Evolutionary conservation across 2,329 filamentous ascomycete genomes (phyloP).

Genomic region (Amesomyces nigricolor): DNA sequence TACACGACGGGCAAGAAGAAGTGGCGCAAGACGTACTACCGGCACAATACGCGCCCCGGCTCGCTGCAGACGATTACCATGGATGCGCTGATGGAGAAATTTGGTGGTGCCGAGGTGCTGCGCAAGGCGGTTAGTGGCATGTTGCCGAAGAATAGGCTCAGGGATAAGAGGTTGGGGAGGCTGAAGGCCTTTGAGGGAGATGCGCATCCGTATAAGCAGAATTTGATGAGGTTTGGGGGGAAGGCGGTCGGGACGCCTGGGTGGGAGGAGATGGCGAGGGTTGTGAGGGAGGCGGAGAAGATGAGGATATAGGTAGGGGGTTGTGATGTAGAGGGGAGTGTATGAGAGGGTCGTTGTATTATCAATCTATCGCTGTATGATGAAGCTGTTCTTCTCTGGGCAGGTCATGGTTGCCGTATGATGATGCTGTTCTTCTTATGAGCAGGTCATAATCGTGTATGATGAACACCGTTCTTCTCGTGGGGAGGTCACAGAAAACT

Average conservation of each 20-base stretch:
- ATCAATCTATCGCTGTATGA: constrained; percentile 9
- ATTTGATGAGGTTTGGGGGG: constrained; percentile 69
- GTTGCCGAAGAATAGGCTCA: constrained; percentile 91
- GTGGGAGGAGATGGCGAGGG: constrained; percentile 48
- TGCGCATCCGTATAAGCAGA: constrained; percentile 85
- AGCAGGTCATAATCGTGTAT: no score
- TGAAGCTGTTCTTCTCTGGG: background rate
- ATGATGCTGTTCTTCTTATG: no score
- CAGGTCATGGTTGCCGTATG: no score
- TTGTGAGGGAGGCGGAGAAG: constrained; percentile 45
- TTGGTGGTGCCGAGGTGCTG: constrained; percentile 86
- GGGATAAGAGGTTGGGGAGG: constrained; percentile 79
- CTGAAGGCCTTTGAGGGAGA: constrained; percentile 95
- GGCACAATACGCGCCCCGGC: constrained; percentile 86
- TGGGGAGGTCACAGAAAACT: no score
- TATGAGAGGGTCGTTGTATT: constrained; percentile 7
- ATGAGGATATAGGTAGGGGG: constrained; percentile 42
- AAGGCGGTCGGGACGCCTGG: constrained; percentile 48
- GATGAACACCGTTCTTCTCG: no score
- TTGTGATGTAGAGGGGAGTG: background rate
- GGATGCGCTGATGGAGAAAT: constrained; percentile 91
- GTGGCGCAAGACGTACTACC: constrained; percentile 92
- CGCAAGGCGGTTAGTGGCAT: constrained; percentile 91
- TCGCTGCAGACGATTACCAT: constrained; percentile 84
- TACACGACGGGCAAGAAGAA: constrained; percentile 88